phyloP scores from a whole-genome alignment of 768 basidiomycete species.

The Mycena epipterygia region DNA sequence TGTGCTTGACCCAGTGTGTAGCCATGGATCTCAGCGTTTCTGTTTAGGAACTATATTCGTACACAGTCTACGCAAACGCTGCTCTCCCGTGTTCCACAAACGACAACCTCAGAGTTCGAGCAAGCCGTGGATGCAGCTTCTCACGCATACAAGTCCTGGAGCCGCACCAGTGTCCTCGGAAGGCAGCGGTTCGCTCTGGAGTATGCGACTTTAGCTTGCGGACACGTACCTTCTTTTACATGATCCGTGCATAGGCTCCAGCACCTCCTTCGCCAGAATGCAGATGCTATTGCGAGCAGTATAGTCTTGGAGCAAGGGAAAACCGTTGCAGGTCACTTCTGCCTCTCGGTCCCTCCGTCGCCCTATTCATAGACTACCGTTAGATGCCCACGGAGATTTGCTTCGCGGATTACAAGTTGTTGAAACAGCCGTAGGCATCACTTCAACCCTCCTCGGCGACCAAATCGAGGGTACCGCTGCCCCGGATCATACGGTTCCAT shows the following conservation, averaged over 20 bases:
- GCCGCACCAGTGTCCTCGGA: slow-evolving; percentile 83
- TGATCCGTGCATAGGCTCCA: slow-evolving; percentile 75
- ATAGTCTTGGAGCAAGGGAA: slow-evolving; percentile 98
- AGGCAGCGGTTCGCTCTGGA: slow-evolving; percentile 92
- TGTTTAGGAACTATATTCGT: slow-evolving; percentile 15
- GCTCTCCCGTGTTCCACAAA: slow-evolving; percentile 92
- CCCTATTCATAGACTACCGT: slow-evolving; percentile 5
- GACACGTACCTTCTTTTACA: neutral
- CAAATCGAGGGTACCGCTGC: slow-evolving; percentile 83
- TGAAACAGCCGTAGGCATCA: slow-evolving; percentile 84
- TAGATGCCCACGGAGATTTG: slow-evolving; percentile 96
- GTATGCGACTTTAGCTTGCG: slow-evolving; percentile 57
- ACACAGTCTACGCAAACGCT: slow-evolving; percentile 91
- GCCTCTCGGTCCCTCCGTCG: neutral
- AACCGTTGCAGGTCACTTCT: slow-evolving; percentile 77
- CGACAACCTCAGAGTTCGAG: slow-evolving; percentile 83
- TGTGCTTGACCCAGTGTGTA: slow-evolving; percentile 87
- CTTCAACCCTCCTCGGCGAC: slow-evolving; percentile 89
- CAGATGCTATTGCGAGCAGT: slow-evolving; percentile 87
- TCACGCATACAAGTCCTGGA: slow-evolving; percentile 92
- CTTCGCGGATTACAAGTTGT: slow-evolving; percentile 93
- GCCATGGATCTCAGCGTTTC: neutral
- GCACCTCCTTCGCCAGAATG: slow-evolving; percentile 85
- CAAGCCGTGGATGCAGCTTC: slow-evolving; percentile 88
- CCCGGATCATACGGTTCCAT: neutral